Percentiles rank a stretch among this genome's conserved stretches.
phyloP scores from a whole-genome alignment of 1,284 basidiomycete species.

The Apiotrichum mycotoxinovorans region DNA sequence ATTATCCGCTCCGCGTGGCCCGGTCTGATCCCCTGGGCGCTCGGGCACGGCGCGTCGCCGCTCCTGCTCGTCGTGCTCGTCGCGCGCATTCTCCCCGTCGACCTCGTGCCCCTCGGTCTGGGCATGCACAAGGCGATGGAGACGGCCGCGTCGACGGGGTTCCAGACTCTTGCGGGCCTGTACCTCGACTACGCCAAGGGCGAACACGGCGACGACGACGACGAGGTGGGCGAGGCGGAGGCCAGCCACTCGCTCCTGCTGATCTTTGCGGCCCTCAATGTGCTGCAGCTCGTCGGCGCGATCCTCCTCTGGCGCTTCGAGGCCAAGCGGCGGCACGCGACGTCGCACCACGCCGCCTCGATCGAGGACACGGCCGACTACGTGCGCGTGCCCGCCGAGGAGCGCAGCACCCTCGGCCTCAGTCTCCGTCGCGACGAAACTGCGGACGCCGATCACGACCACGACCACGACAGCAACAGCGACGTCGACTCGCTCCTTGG shows the following conservation, averaged over 20 bases:
- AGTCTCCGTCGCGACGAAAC: not conserved
- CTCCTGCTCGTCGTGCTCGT: conserved; percentile 72
- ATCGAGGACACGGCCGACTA: conserved; percentile 18
- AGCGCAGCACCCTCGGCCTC: not conserved
- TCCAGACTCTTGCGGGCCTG: conserved; percentile 66
- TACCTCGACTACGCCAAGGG: conserved; percentile 54
- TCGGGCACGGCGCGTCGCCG: conserved; percentile 67
- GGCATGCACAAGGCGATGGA: conserved; percentile 75
- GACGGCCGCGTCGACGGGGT: conserved; percentile 65
- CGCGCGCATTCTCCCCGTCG: conserved; percentile 64
- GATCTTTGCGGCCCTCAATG: conserved; percentile 60
- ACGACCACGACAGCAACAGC: conserved; percentile 8
- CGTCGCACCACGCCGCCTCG: not conserved
- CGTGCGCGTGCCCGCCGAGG: conserved; percentile 27
- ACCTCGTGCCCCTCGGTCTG: conserved; percentile 71
- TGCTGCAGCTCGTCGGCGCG: conserved; percentile 59
- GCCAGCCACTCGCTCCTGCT: conserved; percentile 56
- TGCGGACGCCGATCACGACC: no score
- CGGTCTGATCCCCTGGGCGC: conserved; percentile 61
- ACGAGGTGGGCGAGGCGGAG: conserved; percentile 1
- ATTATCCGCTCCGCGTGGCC: conserved; percentile 61
- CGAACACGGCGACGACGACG: conserved; percentile 1
- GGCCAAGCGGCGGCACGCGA: conserved; percentile 23
- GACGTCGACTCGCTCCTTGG: conserved; percentile 3
- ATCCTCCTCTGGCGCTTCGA: conserved; percentile 53